Percentiles rank a stretch among this genome's conserved stretches.
Conservation (phyloP, 352 stramenopile species). For the Globisporangium barbulae region DNA sequence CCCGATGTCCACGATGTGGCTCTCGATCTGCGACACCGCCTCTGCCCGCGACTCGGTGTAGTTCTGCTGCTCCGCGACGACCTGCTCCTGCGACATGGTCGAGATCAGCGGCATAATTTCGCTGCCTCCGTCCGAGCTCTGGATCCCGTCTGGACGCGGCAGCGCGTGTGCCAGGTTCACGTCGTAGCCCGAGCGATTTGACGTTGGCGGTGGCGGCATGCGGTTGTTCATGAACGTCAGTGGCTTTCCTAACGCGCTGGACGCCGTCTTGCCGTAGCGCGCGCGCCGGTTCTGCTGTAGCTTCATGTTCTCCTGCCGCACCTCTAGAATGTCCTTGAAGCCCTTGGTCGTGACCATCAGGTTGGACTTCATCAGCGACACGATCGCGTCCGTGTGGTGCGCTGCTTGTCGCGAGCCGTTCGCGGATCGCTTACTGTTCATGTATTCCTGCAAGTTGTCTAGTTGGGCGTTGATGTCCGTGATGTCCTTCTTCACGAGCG, state of each 20-base stretch:
- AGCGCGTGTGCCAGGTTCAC: conserved; percentile 48
- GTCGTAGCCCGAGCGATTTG: conserved; percentile 23
- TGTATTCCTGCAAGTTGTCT: conserved; percentile 80
- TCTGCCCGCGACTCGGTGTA: conserved; percentile 73
- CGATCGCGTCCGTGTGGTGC: conserved; percentile 79
- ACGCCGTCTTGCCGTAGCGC: conserved; percentile 73
- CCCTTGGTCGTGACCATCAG: conserved; percentile 73
- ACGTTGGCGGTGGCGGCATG: conserved; percentile 16
- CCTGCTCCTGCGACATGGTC: conserved; percentile 68
- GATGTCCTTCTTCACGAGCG: conserved; percentile 86
- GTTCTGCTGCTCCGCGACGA: conserved; percentile 74
- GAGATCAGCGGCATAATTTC: conserved; percentile 74
- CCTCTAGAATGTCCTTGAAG: conserved; percentile 85
- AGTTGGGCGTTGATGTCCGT: conserved; percentile 85
- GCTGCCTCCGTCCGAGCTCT: conserved; percentile 28
- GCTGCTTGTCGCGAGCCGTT: conserved; percentile 63
- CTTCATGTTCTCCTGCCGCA: conserved; percentile 87
- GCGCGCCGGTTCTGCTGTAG: conserved; percentile 76
- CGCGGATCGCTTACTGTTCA: conserved; percentile 59
- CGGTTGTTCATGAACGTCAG: conserved; percentile 47
- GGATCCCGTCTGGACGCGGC: conserved; percentile 50
- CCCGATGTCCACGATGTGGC: conserved; percentile 83
- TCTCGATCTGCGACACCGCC: conserved; percentile 82
- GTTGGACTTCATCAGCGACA: conserved; percentile 84
- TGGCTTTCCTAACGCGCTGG: conserved; percentile 68